Percentiles rank a stretch among this genome's conserved stretches.
Conservation (phyloP, 2,329 filamentous ascomycete genomes). For the Triangularia verruculosa region DNA sequence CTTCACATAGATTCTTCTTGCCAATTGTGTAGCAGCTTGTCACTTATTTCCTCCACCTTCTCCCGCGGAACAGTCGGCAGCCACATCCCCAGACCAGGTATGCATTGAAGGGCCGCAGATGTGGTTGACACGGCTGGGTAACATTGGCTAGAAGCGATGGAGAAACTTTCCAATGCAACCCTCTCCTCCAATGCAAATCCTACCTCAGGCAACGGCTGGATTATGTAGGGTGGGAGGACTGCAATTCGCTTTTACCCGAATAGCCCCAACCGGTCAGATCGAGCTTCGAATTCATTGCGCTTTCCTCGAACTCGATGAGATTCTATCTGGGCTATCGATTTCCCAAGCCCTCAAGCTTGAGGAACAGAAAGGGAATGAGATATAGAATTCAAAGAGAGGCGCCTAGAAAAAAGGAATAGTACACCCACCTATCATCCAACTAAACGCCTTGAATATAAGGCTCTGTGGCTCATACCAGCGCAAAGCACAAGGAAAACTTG, state of each 20-base stretch:
- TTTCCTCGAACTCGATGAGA: background rate
- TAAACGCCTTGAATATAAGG: background rate
- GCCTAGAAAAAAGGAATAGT: too few species aligned
- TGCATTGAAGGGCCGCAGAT: background rate
- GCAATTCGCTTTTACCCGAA: background rate
- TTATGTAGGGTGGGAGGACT: background rate
- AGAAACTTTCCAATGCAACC: background rate
- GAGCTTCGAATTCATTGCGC: background rate
- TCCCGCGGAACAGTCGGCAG: background rate
- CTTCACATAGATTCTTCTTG: background rate
- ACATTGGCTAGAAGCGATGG: background rate
- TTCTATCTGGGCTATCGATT: too few species aligned
- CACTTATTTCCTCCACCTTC: background rate
- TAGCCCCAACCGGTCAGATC: background rate
- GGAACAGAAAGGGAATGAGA: background rate
- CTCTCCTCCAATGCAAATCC: background rate
- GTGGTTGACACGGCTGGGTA: background rate
- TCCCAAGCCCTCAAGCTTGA: too few species aligned
- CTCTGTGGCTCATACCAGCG: background rate
- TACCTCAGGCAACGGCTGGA: background rate
- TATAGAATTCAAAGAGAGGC: too few species aligned
- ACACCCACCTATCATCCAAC: background rate
- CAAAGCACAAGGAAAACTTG: background rate
- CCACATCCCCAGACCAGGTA: background rate
- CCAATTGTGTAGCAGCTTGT: background rate